phyloP scores from a whole-genome alignment of 2,329 filamentous ascomycete species.

The Trichoderma lentiforme region DNA sequence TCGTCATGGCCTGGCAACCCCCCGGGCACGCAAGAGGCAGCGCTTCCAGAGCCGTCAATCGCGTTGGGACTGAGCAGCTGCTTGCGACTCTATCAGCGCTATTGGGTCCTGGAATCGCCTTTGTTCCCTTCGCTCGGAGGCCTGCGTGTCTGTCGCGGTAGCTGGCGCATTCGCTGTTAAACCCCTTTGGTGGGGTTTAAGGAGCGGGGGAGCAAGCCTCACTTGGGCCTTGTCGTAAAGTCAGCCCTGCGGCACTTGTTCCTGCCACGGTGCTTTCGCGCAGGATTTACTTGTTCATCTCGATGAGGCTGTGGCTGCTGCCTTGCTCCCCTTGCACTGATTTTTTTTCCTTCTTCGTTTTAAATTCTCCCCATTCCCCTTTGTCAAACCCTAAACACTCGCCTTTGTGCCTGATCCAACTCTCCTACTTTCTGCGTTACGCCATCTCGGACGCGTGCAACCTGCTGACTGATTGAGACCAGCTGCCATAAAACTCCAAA shows the following conservation, averaged over 20 bases:
- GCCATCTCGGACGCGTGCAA: slow-evolving; percentile 9
- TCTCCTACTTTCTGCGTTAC: neutral
- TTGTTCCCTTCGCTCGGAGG: slow-evolving; percentile 1
- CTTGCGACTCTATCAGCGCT: slow-evolving; percentile 6
- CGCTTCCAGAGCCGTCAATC: slow-evolving; percentile 9
- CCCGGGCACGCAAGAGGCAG: slow-evolving; percentile 17
- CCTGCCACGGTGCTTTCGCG: slow-evolving; percentile 12
- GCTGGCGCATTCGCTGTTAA: slow-evolving; percentile 17
- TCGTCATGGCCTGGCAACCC: slow-evolving; percentile 38
- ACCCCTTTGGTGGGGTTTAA: slow-evolving; percentile 16
- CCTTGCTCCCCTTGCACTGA: neutral
- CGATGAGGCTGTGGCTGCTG: slow-evolving; percentile 13
- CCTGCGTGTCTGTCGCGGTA: slow-evolving; percentile 4
- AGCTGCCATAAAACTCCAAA: neutral
- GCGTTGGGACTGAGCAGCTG: neutral
- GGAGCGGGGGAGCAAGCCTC: slow-evolving; percentile 20
- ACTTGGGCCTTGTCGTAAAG: slow-evolving; percentile 7
- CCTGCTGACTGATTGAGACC: slow-evolving; percentile 11
- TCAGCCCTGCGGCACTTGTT: slow-evolving; percentile 19
- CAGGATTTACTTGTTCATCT: neutral
- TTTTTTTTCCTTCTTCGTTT: neutral
- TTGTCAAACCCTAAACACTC: neutral
- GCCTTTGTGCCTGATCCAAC: neutral
- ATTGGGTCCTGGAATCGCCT: neutral
- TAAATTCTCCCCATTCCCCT: neutral